Conservation (phyloP, 192 early-diverging fungal species). For the Gigaspora rosea region DNA sequence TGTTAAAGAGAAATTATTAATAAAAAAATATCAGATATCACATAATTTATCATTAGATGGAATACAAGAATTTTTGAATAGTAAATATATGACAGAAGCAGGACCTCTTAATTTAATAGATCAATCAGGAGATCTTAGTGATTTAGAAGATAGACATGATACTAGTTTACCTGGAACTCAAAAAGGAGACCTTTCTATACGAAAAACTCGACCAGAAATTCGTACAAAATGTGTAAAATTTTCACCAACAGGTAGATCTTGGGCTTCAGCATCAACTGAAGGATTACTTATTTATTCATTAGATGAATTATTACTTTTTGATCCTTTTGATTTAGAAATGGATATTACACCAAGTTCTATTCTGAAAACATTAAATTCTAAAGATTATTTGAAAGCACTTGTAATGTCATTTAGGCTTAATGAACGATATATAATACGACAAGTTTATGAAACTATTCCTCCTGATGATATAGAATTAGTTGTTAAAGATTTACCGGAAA, state of each 20-base stretch:
- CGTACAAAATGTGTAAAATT: constrained; percentile 87
- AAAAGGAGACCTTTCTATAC: constrained; percentile 78
- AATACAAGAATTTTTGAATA: constrained; percentile 87
- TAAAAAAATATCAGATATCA: constrained; percentile 92
- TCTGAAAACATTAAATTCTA: constrained; percentile 66
- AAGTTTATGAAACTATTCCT: constrained; percentile 81
- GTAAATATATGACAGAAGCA: constrained; percentile 91
- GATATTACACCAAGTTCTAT: constrained; percentile 93
- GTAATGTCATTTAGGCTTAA: constrained; percentile 95
- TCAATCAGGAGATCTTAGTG: constrained; percentile 81
- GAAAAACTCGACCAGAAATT: constrained; percentile 76
- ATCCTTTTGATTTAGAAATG: constrained; percentile 97
- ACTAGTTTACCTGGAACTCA: constrained; percentile 85
- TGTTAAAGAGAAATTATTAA: constrained; percentile 64
- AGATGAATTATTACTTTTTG: constrained; percentile 90
- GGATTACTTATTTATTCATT: constrained; percentile 94
- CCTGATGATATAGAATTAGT: constrained; percentile 74
- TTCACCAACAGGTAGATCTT: constrained; percentile 91
- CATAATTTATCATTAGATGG: constrained; percentile 93
- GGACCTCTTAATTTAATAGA: constrained; percentile 83
- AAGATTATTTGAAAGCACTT: constrained; percentile 85
- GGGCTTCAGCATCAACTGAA: constrained; percentile 95
- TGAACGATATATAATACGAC: constrained; percentile 73
- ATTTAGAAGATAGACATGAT: constrained; percentile 83
- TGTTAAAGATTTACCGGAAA: constrained; percentile 78